phyloP scores from a whole-genome alignment of 768 basidiomycete genomes.

The Crassisporium funariophilum region DNA sequence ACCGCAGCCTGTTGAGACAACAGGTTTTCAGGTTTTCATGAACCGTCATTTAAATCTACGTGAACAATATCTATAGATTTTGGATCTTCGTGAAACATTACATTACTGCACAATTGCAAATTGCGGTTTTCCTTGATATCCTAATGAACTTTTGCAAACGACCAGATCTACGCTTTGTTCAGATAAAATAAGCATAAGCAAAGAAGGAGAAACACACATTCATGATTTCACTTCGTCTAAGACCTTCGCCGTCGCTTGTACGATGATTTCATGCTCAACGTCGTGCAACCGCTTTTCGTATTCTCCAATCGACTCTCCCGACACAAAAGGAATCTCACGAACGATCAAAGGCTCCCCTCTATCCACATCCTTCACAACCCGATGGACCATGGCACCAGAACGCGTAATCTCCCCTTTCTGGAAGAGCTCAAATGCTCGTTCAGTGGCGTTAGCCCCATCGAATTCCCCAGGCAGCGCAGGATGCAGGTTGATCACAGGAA shows the following conservation, averaged over 20 bases:
- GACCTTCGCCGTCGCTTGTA: conserved; percentile 76
- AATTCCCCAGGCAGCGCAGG: conserved; percentile 97
- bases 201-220: conserved; percentile 14
- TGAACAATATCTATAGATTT: too few relatives aligned
- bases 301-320: conserved; percentile 70
- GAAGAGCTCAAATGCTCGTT: conserved; percentile 88
- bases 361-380: conserved; percentile 92
- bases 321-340: conserved; percentile 68
- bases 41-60: too few relatives aligned
- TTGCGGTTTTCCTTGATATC: too few relatives aligned
- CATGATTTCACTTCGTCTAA: conserved; percentile 53
- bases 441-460: conserved; percentile 91
- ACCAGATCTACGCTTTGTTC: neutral
- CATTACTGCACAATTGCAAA: too few relatives aligned
- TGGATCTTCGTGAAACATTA: too few relatives aligned
- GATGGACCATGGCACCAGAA: conserved; percentile 92
- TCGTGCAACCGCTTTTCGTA: conserved; percentile 79
- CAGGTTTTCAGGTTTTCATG: too few relatives aligned
- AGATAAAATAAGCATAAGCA: neutral
- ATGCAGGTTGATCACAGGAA: conserved; percentile 95
- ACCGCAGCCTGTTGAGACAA: too few relatives aligned
- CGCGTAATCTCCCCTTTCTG: conserved; percentile 75
- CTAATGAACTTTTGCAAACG: too few relatives aligned
- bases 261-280: conserved; percentile 90
- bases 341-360: conserved; percentile 87